These are phyloP conservation scores for Mediolabrus comicus DNA, from an alignment of 108 stramenopile genomes.

Conservation along the genomic window DNA sequence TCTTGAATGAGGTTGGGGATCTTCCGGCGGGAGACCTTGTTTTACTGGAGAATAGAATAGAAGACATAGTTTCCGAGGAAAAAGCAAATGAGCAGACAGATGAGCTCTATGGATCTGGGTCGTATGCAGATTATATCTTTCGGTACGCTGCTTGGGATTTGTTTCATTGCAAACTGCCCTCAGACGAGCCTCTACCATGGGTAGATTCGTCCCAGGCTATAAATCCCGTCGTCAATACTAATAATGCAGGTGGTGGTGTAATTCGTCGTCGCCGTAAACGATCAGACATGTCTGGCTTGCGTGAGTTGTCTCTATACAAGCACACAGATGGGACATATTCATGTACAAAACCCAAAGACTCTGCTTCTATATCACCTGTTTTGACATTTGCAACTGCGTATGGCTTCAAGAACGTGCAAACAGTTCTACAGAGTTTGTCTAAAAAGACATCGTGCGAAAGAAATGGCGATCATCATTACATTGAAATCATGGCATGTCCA, in stretches of 20 bases:
- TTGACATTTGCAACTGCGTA: conserved; percentile 92
- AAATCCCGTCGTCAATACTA: conserved; percentile 5
- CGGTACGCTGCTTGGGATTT: conserved; percentile 61
- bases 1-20: background rate
- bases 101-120: conserved; percentile 64
- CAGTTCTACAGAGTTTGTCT: conserved; percentile 62
- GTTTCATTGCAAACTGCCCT: conserved; percentile 50
- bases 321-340: conserved; percentile 55
- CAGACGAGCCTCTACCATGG: conserved; percentile 52
- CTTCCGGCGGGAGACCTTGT: background rate
- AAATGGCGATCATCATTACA: conserved; percentile 62
- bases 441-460: conserved; percentile 6
- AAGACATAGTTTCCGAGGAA: background rate
- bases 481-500: conserved; percentile 99
- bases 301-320: conserved; percentile 60
- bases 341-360: background rate
- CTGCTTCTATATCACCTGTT: conserved; percentile 31
- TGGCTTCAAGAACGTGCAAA: conserved; percentile 97
- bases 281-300: conserved; percentile 59
- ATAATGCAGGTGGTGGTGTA: background rate
- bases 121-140: conserved; percentile 82
- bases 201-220: conserved; percentile 19
- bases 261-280: conserved; percentile 34
- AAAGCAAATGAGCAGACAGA: conserved; percentile 11
- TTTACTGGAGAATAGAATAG: background rate